A percentile compares a stretch with the other conserved stretches of the same genome.
Evolutionary conservation across 306 rosid species (phyloP).

Genomic region (Gastrolobium bilobum): DNA sequence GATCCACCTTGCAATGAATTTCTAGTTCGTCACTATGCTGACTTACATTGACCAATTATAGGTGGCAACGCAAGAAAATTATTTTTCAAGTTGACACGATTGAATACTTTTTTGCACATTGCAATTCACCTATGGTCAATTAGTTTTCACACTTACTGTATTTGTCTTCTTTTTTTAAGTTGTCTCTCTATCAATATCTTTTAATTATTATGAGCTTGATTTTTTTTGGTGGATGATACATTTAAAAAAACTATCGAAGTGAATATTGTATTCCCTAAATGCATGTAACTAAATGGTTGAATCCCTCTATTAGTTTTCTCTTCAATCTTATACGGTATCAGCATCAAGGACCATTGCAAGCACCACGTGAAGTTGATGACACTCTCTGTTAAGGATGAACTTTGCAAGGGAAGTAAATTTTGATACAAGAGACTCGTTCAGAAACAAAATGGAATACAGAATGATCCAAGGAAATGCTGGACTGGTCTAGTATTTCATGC

Average conservation of each 20-base stretch:
- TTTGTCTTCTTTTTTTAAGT: conserved; percentile 1
- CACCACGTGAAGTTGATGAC: conserved; percentile 62
- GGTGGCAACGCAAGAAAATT: not conserved
- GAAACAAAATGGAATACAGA: conserved; percentile 51
- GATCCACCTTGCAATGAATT: conserved; percentile 12
- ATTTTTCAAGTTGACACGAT: not conserved
- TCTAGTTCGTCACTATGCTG: not conserved
- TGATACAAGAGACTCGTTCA: conserved; percentile 62
- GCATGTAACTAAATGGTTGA: conserved; percentile 15
- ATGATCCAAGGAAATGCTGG: conserved; percentile 40
- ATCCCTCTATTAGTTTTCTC: not conserved
- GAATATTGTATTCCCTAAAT: not conserved
- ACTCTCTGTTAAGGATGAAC: conserved; percentile 69
- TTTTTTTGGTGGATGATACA: conserved; percentile 5
- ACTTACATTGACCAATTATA: not conserved
- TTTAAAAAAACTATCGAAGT: not conserved
- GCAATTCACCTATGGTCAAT: not conserved
- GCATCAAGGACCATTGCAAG: conserved; percentile 69
- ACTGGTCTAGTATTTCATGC: conserved; percentile 10
- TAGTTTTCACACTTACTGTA: conserved; percentile 1
- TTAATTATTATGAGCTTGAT: not conserved
- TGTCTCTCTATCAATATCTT: not conserved
- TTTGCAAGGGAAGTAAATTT: conserved; percentile 72
- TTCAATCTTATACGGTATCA: conserved; percentile 42
- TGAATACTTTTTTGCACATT: conserved; percentile 14